phyloP scores from a whole-genome alignment of 768 basidiomycete species.

The Suillus clintonianus region DNA sequence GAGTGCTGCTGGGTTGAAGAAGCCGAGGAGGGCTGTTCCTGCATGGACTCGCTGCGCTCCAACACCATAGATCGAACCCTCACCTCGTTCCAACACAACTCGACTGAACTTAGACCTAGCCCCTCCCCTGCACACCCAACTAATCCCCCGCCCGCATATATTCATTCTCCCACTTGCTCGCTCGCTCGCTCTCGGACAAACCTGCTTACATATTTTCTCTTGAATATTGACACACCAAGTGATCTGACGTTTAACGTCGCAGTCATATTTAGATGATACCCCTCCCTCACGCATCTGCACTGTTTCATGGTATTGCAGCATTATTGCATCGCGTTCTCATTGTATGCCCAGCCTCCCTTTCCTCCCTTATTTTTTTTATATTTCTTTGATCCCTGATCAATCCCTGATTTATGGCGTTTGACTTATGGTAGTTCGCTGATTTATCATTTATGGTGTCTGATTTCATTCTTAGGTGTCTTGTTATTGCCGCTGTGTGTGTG shows the following conservation, averaged over 20 bases:
- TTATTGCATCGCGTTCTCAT: background rate
- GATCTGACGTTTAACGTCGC: background rate
- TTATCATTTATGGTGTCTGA: too few relatives aligned
- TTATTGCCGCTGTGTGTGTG: background rate
- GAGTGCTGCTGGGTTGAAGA: conserved; percentile 8
- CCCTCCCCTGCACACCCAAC: background rate
- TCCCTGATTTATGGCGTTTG: background rate
- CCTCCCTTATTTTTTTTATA: background rate
- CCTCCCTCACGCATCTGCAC: background rate
- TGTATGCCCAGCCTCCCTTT: background rate
- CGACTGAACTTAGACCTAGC: background rate
- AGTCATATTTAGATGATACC: background rate
- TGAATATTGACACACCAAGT: background rate
- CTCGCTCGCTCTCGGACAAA: background rate
- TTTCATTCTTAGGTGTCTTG: background rate
- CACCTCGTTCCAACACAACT: background rate
- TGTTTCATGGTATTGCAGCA: background rate
- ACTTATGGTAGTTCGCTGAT: background rate
- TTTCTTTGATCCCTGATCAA: too few relatives aligned
- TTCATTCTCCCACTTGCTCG: background rate
- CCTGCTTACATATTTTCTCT: background rate
- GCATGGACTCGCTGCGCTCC: conserved; percentile 8
- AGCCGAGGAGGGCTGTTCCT: conserved; percentile 18
- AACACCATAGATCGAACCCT: background rate
- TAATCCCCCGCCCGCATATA: background rate